These are phyloP conservation scores for Ramichloridium luteum DNA, from an alignment of 2,329 filamentous ascomycete species.

Conservation along the genomic window DNA sequence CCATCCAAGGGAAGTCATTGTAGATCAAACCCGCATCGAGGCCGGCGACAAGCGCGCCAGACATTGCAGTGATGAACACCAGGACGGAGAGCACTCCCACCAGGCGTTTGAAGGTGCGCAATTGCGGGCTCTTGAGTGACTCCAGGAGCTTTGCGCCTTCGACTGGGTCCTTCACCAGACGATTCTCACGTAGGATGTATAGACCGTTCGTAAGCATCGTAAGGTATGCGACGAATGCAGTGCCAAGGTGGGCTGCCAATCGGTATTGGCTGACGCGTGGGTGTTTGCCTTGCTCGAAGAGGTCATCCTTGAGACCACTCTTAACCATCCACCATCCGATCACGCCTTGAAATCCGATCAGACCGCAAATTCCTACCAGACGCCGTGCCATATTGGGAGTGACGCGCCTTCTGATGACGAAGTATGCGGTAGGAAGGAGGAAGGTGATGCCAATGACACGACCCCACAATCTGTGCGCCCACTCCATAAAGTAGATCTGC, in stretches of 20 bases:
- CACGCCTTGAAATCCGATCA: constrained; percentile 91
- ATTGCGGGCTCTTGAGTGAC: constrained; percentile 51
- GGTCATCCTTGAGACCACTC: constrained; percentile 85
- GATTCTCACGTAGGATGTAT: constrained; percentile 64
- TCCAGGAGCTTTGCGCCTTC: constrained; percentile 44
- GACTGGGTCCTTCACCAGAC: constrained; percentile 53
- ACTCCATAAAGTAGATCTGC: constrained; percentile 99
- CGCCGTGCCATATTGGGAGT: constrained; percentile 64
- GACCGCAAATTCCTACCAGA: constrained; percentile 66
- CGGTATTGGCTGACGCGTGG: constrained; percentile 92
- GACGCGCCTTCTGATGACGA: constrained; percentile 68
- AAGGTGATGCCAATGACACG: constrained; percentile 83
- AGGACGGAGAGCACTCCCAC: constrained; percentile 59
- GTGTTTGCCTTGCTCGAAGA: constrained; percentile 82
- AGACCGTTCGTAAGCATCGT: constrained; percentile 91
- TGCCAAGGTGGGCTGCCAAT: constrained; percentile 74
- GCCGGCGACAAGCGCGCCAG: constrained; percentile 83
- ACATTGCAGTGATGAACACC: constrained; percentile 84
- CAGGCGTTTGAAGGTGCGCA: constrained; percentile 61
- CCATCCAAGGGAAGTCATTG: constrained; percentile 98
- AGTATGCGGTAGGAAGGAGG: constrained; percentile 76
- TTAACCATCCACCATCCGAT: constrained; percentile 99
- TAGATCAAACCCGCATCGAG: constrained; percentile 96
- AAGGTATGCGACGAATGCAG: constrained; percentile 84
- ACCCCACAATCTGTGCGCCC: constrained; percentile 90